Evolutionary conservation across 805 yeast genomes (phyloP), one percentile per base, ranked within the genome.

Genomic region (Teunomyces kruisii): DNA sequence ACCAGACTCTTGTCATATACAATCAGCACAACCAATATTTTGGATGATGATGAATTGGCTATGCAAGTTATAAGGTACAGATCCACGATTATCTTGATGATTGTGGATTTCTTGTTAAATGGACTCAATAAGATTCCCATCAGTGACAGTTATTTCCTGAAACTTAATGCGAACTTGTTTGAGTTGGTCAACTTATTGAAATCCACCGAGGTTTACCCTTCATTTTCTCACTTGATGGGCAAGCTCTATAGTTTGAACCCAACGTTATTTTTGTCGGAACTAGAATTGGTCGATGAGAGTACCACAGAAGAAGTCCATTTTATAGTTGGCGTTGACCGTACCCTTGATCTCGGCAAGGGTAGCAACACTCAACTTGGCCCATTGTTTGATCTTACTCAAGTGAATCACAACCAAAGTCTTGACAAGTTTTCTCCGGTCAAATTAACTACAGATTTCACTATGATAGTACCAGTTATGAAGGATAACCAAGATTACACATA

Each of bases 11-110:
- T 73, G 9, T 56, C 64, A 1, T 56, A 59, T 31, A 54, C 70
- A 2, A 58, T 60, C n/a, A 64, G 68, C 44, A 51, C 65, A 15
- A 59, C 66, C 6, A 60, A 59, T 39, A 63, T 67, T 28, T 50
- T 56, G 22, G 66, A 59, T 29, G 61, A 59, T 24, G 62, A 57
- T 14, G 53, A 51, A n/a, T 56, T 69, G 46, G 57, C 68, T 3
- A 65, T 64, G 62, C 78, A 70, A 49, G 54, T 70, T 8, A 65
- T 69, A 17, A 61, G 64, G 33, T 60, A 50, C 46, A 70, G 70
- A 44, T 52, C 61, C 9, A 56, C 47, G 1, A 60, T 72, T 12
- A 52, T 65, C 15, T 42, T 47, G 10, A 58, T 54, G 56, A 47
- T 70, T 6, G 56, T 68, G 35, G 55, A 51, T 12, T 58, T 68